Base-by-base conservation (phyloP, 2,329 filamentous ascomycete genomes). In the Monilinia laxa region DNA sequence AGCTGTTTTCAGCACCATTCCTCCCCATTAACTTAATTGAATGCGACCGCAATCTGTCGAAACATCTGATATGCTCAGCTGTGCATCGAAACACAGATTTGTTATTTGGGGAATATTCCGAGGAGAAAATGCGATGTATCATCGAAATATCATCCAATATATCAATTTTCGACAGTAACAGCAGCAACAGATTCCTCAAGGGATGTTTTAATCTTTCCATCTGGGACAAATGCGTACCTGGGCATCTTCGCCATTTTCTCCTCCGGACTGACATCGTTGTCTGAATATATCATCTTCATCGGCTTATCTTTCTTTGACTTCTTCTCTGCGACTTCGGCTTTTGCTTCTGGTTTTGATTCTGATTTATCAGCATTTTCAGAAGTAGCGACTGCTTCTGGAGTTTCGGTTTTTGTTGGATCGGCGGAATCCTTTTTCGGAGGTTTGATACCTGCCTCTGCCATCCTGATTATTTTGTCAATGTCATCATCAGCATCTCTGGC, bases 161-260 rank as follows among this genome's bases (percentile, higher is more conserved):
- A 60, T 55, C 52, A 66, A 42, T 59, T 47, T 62, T 71, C 70
- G 60, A 75, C 73, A 35, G 71, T 69, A 64, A 67, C 72, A 54
- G 73, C 69, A 67, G 71, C 70, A 67, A 66, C 71, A 58, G 72
- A 69, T 64, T 75, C 73, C 68, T 72, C 73, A 70, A 72, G 71
- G 58, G 70, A 60, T 73, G 72, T 70, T 73, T 77, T 74, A 75
- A 71, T 71, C 71, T 76, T 76, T 73, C 70, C 73, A 70, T 75
- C 74, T 74, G 84, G 84, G 75, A 81, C 81, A 77, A 86, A 90
- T 73, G 88, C 87, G 81, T 96, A 97, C 78, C 87, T 88, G 69
- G 90, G 83, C 80, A 95, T 81, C 75, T 81, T 80, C 38, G 92
- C 90, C 91, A 96, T 93, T 79, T 89, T 92, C 83, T 97, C 93